These are phyloP conservation scores for Solanum clarkiae DNA, from an alignment of 257 asterid species.

Conservation along the genomic window DNA sequence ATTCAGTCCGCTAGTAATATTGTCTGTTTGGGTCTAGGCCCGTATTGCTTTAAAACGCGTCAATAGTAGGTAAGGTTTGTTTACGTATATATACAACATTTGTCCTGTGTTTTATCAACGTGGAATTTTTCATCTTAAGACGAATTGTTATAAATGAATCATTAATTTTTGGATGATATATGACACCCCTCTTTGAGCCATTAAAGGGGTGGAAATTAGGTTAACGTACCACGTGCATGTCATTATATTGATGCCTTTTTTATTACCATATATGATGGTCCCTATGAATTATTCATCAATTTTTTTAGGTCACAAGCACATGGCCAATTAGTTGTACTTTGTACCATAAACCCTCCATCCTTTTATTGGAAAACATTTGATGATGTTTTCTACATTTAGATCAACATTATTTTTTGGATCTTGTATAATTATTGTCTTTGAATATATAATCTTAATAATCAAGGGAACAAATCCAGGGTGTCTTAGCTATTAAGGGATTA, in stretches of 20 bases:
- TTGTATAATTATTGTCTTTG: neutral
- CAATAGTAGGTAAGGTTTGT: too few relatives aligned
- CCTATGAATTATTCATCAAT: constrained; percentile 10
- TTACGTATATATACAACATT: too few relatives aligned
- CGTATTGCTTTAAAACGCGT: too few relatives aligned
- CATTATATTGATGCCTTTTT: neutral
- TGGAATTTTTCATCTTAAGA: too few relatives aligned
- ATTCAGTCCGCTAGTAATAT: too few relatives aligned
- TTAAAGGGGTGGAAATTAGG: constrained; percentile 16
- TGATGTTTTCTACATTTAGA: neutral
- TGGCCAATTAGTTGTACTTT: constrained; percentile 15
- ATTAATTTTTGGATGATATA: too few relatives aligned
- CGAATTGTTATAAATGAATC: too few relatives aligned
- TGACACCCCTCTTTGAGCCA: neutral
- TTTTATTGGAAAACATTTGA: neutral
- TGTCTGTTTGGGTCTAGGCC: too few relatives aligned
- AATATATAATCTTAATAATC: neutral
- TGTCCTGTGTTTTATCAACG: too few relatives aligned
- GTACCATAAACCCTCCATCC: neutral
- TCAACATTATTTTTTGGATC: neutral
- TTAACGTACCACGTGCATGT: constrained; percentile 35
- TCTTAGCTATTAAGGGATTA: neutral
- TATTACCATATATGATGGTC: neutral
- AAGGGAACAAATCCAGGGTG: neutral
- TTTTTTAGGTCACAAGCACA: constrained; percentile 10